These are phyloP conservation scores for Hypoxylon sp. DNA, from an alignment of 2,329 filamentous ascomycete species.

Conservation along the genomic window DNA sequence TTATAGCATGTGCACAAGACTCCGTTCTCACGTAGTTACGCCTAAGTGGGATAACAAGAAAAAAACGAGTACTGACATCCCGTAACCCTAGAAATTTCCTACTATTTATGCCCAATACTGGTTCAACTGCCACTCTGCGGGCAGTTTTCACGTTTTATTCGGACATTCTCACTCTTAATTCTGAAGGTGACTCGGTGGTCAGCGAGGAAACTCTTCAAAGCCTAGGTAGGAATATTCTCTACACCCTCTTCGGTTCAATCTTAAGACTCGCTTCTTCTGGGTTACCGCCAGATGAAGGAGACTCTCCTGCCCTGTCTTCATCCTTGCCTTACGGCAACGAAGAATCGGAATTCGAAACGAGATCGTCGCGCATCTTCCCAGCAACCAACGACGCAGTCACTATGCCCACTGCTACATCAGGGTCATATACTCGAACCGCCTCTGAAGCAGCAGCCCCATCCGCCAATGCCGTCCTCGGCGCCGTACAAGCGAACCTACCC, in stretches of 20 bases:
- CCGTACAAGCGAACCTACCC: constrained; percentile 44
- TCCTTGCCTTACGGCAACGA: constrained; percentile 37
- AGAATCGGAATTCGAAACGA: constrained; percentile 24
- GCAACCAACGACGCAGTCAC: constrained; percentile 40
- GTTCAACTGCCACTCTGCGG: constrained; percentile 78
- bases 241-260: constrained; percentile 82
- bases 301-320: constrained; percentile 35
- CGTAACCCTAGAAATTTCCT: constrained; percentile 81
- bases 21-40: not conserved
- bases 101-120: constrained; percentile 81
- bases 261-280: constrained; percentile 73
- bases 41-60: not conserved
- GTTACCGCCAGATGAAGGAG: constrained; percentile 53
- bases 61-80: constrained; percentile 29
- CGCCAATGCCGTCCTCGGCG: constrained; percentile 40
- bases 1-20: not conserved
- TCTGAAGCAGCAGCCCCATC: constrained; percentile 35
- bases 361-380: constrained; percentile 28
- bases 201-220: constrained; percentile 92
- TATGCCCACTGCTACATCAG: constrained; percentile 42
- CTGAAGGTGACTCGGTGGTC: constrained; percentile 94
- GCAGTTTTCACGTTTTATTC: constrained; percentile 93
- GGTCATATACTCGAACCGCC: constrained; percentile 38
- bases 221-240: constrained; percentile 88
- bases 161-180: constrained; percentile 87